These are phyloP conservation scores for Lachnellula willkommii DNA, from an alignment of 2,329 filamentous ascomycete genomes.

Conservation along the genomic window DNA sequence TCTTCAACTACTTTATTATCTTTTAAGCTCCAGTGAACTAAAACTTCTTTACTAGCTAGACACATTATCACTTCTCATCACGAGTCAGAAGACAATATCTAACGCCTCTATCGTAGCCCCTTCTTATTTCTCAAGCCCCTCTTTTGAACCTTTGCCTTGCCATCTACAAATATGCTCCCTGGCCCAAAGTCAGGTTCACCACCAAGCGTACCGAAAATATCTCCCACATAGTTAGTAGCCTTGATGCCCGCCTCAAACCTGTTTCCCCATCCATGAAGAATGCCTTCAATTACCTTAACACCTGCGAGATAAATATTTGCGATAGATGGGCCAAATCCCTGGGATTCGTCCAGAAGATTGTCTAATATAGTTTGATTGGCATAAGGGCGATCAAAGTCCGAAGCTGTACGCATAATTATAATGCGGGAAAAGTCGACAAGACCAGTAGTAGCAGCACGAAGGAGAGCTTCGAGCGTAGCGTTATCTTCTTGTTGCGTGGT, in stretches of 20 bases:
- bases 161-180: not conserved
- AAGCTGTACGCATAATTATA: conserved; percentile 61
- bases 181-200: conserved; percentile 61
- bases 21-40: too few relatives aligned
- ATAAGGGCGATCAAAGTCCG: conserved; percentile 65
- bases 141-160: too few relatives aligned
- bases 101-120: too few relatives aligned
- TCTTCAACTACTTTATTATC: too few relatives aligned
- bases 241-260: conserved; percentile 53
- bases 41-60: too few relatives aligned
- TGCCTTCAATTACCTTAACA: conserved; percentile 54
- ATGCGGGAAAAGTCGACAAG: conserved; percentile 59
- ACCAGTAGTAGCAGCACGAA: conserved; percentile 51
- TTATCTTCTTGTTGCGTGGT: conserved; percentile 68
- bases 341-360: conserved; percentile 53
- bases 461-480: conserved; percentile 57
- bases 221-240: conserved; percentile 62
- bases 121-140: too few relatives aligned
- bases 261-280: conserved; percentile 54
- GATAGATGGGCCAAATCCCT: conserved; percentile 57
- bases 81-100: too few relatives aligned
- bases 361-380: conserved; percentile 49
- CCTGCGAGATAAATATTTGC: conserved; percentile 62
- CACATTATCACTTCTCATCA: too few relatives aligned
- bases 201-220: conserved; percentile 65